Percentiles rank a stretch among this genome's conserved stretches.
These are phyloP conservation scores for Stachybotrys chlorohalonatus DNA, from an alignment of 2,329 filamentous ascomycete genomes.

Conservation along the genomic window DNA sequence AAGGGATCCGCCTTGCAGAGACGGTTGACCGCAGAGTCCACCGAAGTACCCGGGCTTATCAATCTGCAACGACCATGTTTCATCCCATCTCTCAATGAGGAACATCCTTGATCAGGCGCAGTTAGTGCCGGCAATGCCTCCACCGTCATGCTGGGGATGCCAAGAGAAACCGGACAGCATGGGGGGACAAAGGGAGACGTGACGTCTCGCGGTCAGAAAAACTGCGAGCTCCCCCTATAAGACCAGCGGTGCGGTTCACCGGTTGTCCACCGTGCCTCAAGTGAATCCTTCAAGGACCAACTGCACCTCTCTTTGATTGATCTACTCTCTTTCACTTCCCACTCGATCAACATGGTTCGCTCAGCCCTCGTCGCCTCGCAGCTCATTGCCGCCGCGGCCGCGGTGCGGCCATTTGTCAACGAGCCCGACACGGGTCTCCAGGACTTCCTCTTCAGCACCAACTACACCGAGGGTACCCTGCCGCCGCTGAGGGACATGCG, in stretches of 20 bases:
- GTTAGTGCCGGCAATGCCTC: background rate
- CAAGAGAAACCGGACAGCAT: too few species aligned
- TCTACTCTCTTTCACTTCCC: background rate
- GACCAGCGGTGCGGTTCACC: too few species aligned
- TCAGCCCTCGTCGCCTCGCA: slow-evolving; percentile 1
- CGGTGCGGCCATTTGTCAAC: slow-evolving; percentile 21
- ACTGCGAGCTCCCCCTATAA: too few species aligned
- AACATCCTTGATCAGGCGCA: background rate
- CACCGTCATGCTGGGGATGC: background rate
- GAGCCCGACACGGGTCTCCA: slow-evolving; percentile 25
- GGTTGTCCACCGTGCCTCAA: too few species aligned
- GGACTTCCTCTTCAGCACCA: slow-evolving; percentile 14
- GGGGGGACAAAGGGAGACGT: too few species aligned
- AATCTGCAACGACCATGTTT: too few species aligned
- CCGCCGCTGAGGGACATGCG: slow-evolving; percentile 31
- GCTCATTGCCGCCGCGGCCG: slow-evolving; percentile 16
- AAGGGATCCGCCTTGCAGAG: too few species aligned
- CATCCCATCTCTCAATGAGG: too few species aligned
- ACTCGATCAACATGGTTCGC: background rate
- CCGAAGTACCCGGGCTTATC: too few species aligned
- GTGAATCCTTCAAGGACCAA: too few species aligned
- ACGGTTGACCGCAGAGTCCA: too few species aligned
- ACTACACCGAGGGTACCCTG: slow-evolving; percentile 23
- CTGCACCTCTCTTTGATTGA: background rate
- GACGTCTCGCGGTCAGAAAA: too few species aligned